phyloP scores from a whole-genome alignment of 306 rosid species.

The Mucuna pruriens region DNA sequence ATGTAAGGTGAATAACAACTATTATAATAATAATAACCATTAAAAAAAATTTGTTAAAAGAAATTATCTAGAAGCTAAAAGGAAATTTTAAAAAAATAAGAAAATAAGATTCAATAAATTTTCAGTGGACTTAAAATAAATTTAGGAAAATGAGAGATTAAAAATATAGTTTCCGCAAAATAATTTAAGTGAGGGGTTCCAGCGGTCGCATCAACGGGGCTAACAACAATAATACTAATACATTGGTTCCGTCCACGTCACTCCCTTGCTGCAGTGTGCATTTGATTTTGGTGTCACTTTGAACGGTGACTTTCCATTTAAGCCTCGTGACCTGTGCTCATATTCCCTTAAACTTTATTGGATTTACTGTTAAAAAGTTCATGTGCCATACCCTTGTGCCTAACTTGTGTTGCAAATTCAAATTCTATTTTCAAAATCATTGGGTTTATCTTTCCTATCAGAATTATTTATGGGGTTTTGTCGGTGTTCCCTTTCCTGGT shows the following conservation, averaged over 20 bases:
- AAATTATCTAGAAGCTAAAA: no score
- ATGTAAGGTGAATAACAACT: no score
- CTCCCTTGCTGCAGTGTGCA: constrained; percentile 40
- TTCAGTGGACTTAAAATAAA: no score
- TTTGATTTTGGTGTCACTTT: constrained; percentile 51
- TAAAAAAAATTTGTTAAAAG: no score
- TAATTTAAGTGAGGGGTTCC: no score
- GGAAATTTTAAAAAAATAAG: no score
- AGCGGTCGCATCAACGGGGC: constrained; percentile 1
- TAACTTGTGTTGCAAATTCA: constrained; percentile 7
- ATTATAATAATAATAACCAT: no score
- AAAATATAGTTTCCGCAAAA: no score
- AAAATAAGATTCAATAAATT: no score
- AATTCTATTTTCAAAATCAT: constrained; percentile 26
- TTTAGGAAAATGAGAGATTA: no score
- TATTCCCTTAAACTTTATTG: constrained; percentile 17
- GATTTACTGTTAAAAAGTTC: constrained; percentile 20
- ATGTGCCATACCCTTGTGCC: background rate
- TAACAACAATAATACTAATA: no score
- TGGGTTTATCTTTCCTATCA: background rate
- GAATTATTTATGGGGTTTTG: constrained; percentile 38
- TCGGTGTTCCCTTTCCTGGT: constrained; percentile 42
- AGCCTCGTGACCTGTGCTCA: constrained; percentile 32
- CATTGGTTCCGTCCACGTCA: constrained; percentile 16
- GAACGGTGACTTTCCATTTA: constrained; percentile 48